Evolutionary conservation across 176 grass and related monocot species (phyloP), one percentile per base, ranked within the genome.

Genomic region (Saccharum officinarum): DNA sequence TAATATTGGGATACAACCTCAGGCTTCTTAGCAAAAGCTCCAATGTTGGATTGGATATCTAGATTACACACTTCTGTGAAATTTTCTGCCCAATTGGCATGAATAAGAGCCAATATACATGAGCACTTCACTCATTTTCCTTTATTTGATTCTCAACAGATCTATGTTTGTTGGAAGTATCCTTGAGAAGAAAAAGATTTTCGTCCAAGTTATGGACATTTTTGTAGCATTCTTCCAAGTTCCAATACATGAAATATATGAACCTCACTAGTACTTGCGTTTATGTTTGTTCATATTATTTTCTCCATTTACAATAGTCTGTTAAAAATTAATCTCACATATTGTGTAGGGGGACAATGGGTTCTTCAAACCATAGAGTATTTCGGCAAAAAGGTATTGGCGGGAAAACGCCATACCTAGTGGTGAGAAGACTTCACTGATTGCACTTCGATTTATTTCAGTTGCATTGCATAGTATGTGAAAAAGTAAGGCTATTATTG

Each of bases 361-460:
- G 87, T 65, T 89, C 87, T 71, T 89, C 87, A 41, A 89, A 89
- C 44, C 87, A 89, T 28, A 84, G 87, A 83, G 30, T 42, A 55
- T 80, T 66, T 80, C 67, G 81, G 18, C 5, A 65, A 52, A 42
- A 83, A 83, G 87, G 75, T 79, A 89, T 84, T 25, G 87, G 87
- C 17, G 67, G 75, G 31, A 54, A 73, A 74, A 57, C 87, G 0
- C 87, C 87, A 84, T 84, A 89, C 37, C 23, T 84, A 70, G 38
- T 89, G 87, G 87, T 89, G 69, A 84, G 57, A 54, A 49, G 30
- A 33, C 20, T 55, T 39, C n/a, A 71, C 41, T 33, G 65, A 87
- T n/a, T 77, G 22, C 28, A 73, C 26, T 9, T 60, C 18, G 33
- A 38, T 13, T 62, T 60, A 8, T 77, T 78, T 61, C 33, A 62